Conservation (phyloP, 345 rosid species). For the Gossypium sturtianum region DNA sequence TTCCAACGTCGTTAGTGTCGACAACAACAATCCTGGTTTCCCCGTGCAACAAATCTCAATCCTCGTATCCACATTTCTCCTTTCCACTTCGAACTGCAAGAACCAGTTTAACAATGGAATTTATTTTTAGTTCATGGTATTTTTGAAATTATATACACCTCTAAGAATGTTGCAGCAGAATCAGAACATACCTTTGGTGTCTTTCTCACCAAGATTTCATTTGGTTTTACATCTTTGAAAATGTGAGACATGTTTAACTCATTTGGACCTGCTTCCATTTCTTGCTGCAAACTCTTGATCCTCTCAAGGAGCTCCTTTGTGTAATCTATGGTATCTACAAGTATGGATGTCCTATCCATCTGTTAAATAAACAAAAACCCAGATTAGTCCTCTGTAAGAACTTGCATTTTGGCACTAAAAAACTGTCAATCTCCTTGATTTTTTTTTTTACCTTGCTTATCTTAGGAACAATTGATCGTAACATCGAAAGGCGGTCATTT, state of each 20-base stretch:
- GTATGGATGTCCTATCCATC: constrained; percentile 74
- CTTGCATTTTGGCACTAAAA: not conserved
- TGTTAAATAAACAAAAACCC: constrained; percentile 18
- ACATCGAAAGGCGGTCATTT: constrained; percentile 80
- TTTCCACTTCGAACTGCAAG: constrained; percentile 70
- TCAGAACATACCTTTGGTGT: constrained; percentile 68
- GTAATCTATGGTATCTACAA: constrained; percentile 71
- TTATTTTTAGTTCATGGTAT: not conserved
- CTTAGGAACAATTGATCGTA: constrained; percentile 92
- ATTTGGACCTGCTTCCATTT: constrained; percentile 31
- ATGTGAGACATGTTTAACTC: constrained; percentile 30
- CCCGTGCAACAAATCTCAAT: constrained; percentile 75
- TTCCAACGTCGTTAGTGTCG: constrained; percentile 81
- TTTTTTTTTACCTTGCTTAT: constrained; percentile 68
- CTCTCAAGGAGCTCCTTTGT: constrained; percentile 61
- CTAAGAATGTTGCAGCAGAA: not conserved
- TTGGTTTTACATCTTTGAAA: constrained; percentile 48
- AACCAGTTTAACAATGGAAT: not conserved
- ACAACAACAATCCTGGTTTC: constrained; percentile 71
- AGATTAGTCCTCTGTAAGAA: not conserved
- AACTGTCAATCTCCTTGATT: not conserved
- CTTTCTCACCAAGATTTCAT: constrained; percentile 57
- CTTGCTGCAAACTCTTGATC: constrained; percentile 54
- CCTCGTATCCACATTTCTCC: constrained; percentile 50
- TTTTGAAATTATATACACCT: not conserved